Evolutionary conservation across 192 early-diverging fungal genomes (phyloP).

Genomic region (Coemansia sp.): DNA sequence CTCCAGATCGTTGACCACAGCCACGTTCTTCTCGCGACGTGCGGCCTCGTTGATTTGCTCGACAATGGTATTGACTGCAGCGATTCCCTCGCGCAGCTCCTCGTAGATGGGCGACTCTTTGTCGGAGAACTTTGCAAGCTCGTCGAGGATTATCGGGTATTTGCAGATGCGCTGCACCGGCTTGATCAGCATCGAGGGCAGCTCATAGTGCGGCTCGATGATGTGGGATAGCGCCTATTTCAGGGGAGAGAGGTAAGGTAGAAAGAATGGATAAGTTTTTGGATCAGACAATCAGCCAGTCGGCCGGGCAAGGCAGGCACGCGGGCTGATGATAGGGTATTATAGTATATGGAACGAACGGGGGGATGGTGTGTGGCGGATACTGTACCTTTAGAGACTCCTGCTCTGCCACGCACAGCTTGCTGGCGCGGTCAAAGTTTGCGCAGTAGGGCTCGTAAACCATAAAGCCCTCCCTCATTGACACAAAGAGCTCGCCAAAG

Average conservation of each 20-base stretch:
- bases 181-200: constrained; percentile 93
- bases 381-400: constrained; percentile 60
- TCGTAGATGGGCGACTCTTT: constrained; percentile 53
- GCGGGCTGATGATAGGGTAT: too few species aligned
- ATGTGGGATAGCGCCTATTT: constrained; percentile 57
- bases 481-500: constrained; percentile 82
- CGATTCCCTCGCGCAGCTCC: constrained; percentile 70
- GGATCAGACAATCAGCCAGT: too few species aligned
- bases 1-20: constrained; percentile 74
- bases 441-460: constrained; percentile 94
- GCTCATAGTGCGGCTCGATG: constrained; percentile 80
- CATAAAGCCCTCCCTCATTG: constrained; percentile 72
- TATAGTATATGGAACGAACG: too few species aligned
- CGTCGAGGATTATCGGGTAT: constrained; percentile 79
- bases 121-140: constrained; percentile 64
- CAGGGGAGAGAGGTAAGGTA: background rate
- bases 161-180: constrained; percentile 98
- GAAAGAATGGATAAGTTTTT: too few species aligned
- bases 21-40: constrained; percentile 83
- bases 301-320: too few species aligned
- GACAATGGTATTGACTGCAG: constrained; percentile 78
- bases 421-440: constrained; percentile 77
- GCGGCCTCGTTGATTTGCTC: constrained; percentile 89
- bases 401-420: constrained; percentile 65
- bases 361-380: too few species aligned